These are phyloP conservation scores for Hypoxylon rubiginosum DNA, from an alignment of 2,329 filamentous ascomycete genomes.

Conservation along the genomic window DNA sequence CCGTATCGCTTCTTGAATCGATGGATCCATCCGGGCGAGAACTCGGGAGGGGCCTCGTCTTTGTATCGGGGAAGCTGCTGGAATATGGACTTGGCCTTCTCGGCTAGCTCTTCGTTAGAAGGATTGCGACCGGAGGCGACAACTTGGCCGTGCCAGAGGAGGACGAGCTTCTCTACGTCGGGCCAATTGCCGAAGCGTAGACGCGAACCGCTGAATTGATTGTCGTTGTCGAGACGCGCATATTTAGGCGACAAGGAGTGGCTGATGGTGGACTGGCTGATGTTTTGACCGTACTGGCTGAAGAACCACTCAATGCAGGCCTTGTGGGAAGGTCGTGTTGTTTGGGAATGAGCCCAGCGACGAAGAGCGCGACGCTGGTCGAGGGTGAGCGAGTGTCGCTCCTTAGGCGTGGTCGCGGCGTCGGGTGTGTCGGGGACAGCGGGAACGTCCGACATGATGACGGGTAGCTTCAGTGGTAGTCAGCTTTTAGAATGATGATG, in stretches of 20 bases:
- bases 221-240: conserved; percentile 71
- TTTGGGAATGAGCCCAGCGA: conserved; percentile 70
- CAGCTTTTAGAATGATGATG: conserved; percentile 27
- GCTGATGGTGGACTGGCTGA: conserved; percentile 74
- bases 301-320: conserved; percentile 75
- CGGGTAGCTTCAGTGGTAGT: conserved; percentile 8
- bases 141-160: conserved; percentile 71
- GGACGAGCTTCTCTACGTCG: conserved; percentile 83
- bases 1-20: conserved; percentile 75
- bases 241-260: conserved; percentile 74
- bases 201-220: conserved; percentile 72
- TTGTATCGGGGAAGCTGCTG: conserved; percentile 70
- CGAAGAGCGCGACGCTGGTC: conserved; percentile 72
- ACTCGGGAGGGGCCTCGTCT: conserved; percentile 71
- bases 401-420: conserved; percentile 53
- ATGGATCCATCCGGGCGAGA: conserved; percentile 74
- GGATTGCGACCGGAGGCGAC: conserved; percentile 67
- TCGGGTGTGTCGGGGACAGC: conserved; percentile 41
- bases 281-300: conserved; percentile 69
- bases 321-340: conserved; percentile 70
- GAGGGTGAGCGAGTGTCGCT: conserved; percentile 72
- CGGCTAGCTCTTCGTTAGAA: conserved; percentile 72
- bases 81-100: conserved; percentile 73
- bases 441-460: conserved; percentile 48
- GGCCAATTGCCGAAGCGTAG: conserved; percentile 75